Evolutionary conservation across 805 yeast species (phyloP).

Genomic region (Candida pini): DNA sequence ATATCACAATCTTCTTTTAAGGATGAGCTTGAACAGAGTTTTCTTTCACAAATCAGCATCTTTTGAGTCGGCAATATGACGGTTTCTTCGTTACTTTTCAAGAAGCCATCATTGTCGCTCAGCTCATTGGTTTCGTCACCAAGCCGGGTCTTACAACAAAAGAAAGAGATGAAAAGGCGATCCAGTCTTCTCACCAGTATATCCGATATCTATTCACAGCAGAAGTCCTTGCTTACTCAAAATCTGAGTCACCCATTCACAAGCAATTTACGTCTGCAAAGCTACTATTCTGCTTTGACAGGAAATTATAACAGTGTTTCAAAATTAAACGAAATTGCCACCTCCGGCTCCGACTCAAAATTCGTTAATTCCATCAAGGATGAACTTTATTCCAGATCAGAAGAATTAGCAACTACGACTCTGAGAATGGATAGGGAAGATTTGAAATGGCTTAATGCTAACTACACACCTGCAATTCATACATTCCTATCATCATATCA

Average conservation of each 20-base stretch:
- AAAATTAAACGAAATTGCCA: conserved; percentile 2
- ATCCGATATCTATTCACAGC: conserved; percentile 4
- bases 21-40: too few relatives aligned
- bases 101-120: conserved; percentile 5
- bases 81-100: background rate
- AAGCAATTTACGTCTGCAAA: conserved; percentile 3
- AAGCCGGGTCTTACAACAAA: conserved; percentile 1
- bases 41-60: too few relatives aligned
- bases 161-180: conserved; percentile 1
- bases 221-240: conserved; percentile 3
- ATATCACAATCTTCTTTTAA: too few relatives aligned
- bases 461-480: conserved; percentile 18
- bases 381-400: conserved; percentile 14
- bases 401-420: conserved; percentile 14
- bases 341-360: conserved; percentile 5
- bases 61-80: too few relatives aligned
- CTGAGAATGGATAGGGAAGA: conserved; percentile 11
- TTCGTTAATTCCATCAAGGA: conserved; percentile 12
- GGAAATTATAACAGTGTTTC: conserved; percentile 5
- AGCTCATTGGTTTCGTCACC: conserved; percentile 2
- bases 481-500: conserved; percentile 21
- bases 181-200: conserved; percentile 1
- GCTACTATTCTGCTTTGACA: conserved; percentile 11
- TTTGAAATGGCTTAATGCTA: conserved; percentile 12
- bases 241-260: conserved; percentile 4